Conservation (phyloP, 352 stramenopile species). For the Phytophthora sp. region DNA sequence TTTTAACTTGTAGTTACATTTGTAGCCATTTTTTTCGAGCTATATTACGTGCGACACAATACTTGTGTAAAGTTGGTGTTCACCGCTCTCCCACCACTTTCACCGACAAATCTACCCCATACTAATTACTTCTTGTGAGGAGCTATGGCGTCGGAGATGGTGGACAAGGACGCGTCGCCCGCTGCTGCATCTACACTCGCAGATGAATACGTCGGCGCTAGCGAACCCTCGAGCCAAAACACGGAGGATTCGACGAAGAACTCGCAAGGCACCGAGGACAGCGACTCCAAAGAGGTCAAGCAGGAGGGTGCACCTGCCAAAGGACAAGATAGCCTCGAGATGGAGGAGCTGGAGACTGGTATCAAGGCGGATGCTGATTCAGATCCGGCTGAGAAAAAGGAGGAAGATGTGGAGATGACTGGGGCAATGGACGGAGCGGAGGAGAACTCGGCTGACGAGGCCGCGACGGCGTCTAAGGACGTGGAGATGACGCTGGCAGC, state of each 20-base stretch:
- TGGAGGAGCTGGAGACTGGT: constrained; percentile 10
- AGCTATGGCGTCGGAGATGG: constrained; percentile 21
- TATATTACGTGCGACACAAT: too few relatives aligned
- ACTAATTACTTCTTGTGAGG: too few relatives aligned
- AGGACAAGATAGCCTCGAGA: constrained; percentile 23
- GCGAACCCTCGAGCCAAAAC: constrained; percentile 22
- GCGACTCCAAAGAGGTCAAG: constrained; percentile 19
- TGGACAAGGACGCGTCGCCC: constrained; percentile 18
- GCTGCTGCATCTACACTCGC: not conserved
- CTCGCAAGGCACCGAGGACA: constrained; percentile 12
- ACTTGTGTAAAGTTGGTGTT: constrained; percentile 21
- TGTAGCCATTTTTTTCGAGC: constrained; percentile 17
- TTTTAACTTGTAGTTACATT: constrained; percentile 12
- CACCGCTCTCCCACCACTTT: constrained; percentile 8
- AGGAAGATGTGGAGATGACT: constrained; percentile 3
- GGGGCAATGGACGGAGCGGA: not conserved
- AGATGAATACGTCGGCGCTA: constrained; percentile 24
- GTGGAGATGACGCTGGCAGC: not conserved
- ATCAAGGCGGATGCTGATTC: not conserved
- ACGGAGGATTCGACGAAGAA: constrained; percentile 14
- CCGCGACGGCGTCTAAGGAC: constrained; percentile 4
- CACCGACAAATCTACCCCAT: constrained; percentile 1
- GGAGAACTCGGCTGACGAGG: not conserved
- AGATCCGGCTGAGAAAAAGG: not conserved
- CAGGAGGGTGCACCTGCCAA: constrained; percentile 10